Conservation (phyloP, 495 filamentous ascomycete species). For the Bombardia bombarda region DNA sequence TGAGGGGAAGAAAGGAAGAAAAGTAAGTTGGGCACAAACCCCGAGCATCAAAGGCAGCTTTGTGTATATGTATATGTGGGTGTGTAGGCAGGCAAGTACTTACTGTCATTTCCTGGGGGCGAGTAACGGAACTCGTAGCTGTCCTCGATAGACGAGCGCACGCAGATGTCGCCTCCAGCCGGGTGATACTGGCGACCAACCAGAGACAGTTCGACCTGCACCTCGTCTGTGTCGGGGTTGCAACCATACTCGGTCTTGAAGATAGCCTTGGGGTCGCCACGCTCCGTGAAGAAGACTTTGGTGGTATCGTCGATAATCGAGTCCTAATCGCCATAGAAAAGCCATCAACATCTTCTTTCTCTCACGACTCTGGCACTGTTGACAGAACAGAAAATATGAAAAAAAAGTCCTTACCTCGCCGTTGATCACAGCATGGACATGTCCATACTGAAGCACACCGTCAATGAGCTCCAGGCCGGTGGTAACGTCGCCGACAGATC, state of each 20-base stretch:
- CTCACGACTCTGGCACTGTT: no score
- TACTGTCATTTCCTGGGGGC: slow-evolving; percentile 36
- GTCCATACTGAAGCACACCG: slow-evolving; percentile 30
- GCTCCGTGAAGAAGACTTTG: slow-evolving; percentile 48
- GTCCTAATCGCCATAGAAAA: no score
- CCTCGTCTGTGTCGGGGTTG: slow-evolving; percentile 37
- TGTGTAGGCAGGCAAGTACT: slow-evolving; percentile 5
- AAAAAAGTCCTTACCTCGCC: slow-evolving; percentile 30
- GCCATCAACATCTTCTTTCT: no score
- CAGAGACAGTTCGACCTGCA: slow-evolving; percentile 36
- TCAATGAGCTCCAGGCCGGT: slow-evolving; percentile 38
- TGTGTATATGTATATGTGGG: no score
- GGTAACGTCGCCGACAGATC: slow-evolving; percentile 37
- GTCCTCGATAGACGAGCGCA: slow-evolving; percentile 29
- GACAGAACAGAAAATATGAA: not conserved
- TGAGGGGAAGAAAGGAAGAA: no score
- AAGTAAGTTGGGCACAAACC: no score
- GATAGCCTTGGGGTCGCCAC: slow-evolving; percentile 37
- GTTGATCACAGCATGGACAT: slow-evolving; percentile 36
- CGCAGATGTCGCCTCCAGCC: slow-evolving; percentile 33
- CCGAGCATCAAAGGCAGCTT: no score
- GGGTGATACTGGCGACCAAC: slow-evolving; percentile 24
- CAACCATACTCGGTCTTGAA: slow-evolving; percentile 43
- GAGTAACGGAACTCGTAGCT: slow-evolving; percentile 40
- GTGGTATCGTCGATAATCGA: slow-evolving; percentile 45